phyloP scores from a whole-genome alignment of 352 stramenopile species.

The Pythium utonaiense region DNA sequence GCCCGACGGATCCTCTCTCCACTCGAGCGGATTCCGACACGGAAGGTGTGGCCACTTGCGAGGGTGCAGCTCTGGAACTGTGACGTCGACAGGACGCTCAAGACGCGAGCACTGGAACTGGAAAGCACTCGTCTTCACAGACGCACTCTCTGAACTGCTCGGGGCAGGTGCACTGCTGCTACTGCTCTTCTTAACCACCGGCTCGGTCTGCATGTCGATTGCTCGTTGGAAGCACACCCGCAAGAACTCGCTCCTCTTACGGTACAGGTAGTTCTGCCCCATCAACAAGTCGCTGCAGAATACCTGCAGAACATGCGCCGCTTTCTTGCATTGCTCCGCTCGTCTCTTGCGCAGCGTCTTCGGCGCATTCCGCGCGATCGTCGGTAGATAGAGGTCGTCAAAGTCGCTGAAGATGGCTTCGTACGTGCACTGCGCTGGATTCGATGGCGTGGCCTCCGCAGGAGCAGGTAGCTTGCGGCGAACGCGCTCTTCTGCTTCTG shows the following conservation, averaged over 20 bases:
- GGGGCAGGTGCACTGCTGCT: background rate
- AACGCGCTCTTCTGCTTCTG: background rate
- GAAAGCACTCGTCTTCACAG: background rate
- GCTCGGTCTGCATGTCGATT: constrained; percentile 37
- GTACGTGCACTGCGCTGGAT: constrained; percentile 23
- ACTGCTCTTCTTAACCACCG: constrained; percentile 15
- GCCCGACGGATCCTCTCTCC: constrained; percentile 33
- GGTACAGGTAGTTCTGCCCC: constrained; percentile 41
- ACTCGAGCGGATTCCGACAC: constrained; percentile 46
- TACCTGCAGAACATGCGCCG: constrained; percentile 15
- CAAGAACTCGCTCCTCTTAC: constrained; percentile 64
- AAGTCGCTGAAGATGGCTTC: constrained; percentile 59
- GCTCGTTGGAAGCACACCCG: constrained; percentile 54
- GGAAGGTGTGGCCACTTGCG: constrained; percentile 72
- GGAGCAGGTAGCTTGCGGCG: background rate
- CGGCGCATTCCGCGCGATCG: background rate
- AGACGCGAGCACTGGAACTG: constrained; percentile 15
- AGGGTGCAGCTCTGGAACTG: constrained; percentile 39
- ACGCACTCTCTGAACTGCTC: background rate
- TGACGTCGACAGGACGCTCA: constrained; percentile 35
- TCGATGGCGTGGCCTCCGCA: background rate
- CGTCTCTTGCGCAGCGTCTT: constrained; percentile 13
- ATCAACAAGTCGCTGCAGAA: constrained; percentile 16
- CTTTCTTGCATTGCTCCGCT: constrained; percentile 14
- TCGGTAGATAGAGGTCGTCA: constrained; percentile 45